Conservation (phyloP, 2,329 filamentous ascomycete species). For the Talaromyces sp. region DNA sequence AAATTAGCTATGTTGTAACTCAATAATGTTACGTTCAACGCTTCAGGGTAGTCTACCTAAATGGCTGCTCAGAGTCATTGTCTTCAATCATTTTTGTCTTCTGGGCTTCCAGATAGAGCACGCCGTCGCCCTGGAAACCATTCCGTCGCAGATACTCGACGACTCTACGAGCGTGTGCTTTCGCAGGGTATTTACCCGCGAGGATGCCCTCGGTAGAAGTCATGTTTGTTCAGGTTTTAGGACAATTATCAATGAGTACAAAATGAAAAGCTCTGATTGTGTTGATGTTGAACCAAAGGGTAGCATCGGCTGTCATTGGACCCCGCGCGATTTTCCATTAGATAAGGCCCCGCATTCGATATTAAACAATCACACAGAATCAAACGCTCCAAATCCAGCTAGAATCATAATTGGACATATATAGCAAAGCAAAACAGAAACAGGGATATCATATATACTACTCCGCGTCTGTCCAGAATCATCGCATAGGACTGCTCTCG, state of each 20-base stretch:
- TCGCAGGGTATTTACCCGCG: constrained; percentile 70
- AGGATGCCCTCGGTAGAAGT: constrained; percentile 41
- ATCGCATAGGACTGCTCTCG: constrained; percentile 12
- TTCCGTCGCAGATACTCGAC: constrained; percentile 67
- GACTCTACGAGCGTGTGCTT: constrained; percentile 81
- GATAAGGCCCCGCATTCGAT: constrained; percentile 1
- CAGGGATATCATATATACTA: neutral
- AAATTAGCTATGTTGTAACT: neutral
- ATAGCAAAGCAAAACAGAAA: neutral
- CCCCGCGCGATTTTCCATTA: constrained; percentile 1
- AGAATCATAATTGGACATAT: neutral
- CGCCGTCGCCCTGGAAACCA: constrained; percentile 64
- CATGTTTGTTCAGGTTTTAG: constrained; percentile 22
- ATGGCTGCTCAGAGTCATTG: constrained; percentile 77
- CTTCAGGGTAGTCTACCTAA: constrained; percentile 56
- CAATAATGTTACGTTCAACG: too few relatives aligned
- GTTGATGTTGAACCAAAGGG: neutral
- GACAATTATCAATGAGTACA: neutral
- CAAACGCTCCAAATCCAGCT: neutral
- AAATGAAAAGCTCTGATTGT: neutral
- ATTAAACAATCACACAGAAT: neutral
- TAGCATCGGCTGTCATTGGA: neutral
- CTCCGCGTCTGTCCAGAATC: neutral
- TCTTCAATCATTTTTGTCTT: constrained; percentile 81
- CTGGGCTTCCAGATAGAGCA: constrained; percentile 86